Evolutionary conservation across 2,329 filamentous ascomycete genomes (phyloP).

Genomic region (Aspergillus proliferans): DNA sequence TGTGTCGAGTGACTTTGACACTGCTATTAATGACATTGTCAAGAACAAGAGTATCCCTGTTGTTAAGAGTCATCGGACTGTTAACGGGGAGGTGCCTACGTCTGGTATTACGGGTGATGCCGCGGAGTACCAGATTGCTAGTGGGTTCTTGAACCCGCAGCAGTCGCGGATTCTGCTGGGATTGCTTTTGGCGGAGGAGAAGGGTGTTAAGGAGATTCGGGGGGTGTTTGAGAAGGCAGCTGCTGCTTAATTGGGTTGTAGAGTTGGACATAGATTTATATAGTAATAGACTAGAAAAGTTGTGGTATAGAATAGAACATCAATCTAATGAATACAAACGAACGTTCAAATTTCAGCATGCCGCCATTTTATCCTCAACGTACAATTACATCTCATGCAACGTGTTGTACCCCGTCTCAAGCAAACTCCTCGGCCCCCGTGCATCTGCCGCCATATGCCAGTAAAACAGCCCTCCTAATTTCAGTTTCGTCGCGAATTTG

Average conservation of each 20-base stretch:
- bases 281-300: neutral
- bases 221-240: constrained; percentile 5
- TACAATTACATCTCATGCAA: constrained; percentile 39
- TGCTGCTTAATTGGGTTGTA: constrained; percentile 1
- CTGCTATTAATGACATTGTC: constrained; percentile 12
- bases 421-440: constrained; percentile 50
- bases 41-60: constrained; percentile 13
- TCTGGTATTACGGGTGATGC: constrained; percentile 9
- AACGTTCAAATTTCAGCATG: neutral
- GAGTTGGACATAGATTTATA: neutral
- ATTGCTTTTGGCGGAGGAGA: constrained; percentile 8
- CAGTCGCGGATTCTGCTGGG: constrained; percentile 6
- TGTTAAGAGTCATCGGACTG: constrained; percentile 18
- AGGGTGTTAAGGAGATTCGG: constrained; percentile 6
- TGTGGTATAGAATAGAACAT: too few species aligned
- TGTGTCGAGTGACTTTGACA: constrained; percentile 12
- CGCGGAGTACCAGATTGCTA: constrained; percentile 12
- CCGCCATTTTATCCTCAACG: neutral
- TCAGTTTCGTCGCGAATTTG: constrained; percentile 63
- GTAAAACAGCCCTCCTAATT: constrained; percentile 71
- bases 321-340: too few species aligned
- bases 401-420: constrained; percentile 54
- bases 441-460: constrained; percentile 72
- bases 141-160: constrained; percentile 13
- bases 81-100: constrained; percentile 19